These are phyloP conservation scores for Polyporus tsugae DNA, from an alignment of 1,284 basidiomycete genomes.

Conservation along the genomic window DNA sequence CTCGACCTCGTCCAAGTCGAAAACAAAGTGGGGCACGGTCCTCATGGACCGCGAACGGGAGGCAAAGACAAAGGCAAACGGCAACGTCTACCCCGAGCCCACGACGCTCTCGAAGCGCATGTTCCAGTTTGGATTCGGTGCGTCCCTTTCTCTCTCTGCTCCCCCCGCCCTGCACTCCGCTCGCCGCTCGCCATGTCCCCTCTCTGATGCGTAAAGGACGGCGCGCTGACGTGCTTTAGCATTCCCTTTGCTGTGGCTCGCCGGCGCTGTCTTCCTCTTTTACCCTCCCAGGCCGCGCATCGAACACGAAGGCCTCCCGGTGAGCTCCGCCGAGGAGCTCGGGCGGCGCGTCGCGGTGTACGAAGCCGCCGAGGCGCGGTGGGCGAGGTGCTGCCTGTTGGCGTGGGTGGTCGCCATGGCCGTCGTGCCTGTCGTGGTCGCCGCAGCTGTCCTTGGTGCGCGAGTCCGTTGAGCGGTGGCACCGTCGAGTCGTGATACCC, in stretches of 20 bases:
- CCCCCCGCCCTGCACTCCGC: too few species aligned
- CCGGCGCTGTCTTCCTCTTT: slow-evolving; percentile 20
- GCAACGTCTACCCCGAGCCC: slow-evolving; percentile 14
- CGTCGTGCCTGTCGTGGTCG: slow-evolving; percentile 12
- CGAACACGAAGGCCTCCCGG: slow-evolving; percentile 19
- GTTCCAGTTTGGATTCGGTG: slow-evolving; percentile 30
- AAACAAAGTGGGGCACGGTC: slow-evolving; percentile 17
- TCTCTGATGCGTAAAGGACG: neutral
- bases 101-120: slow-evolving; percentile 25
- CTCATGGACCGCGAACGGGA: slow-evolving; percentile 12
- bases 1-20: neutral
- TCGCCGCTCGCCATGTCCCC: neutral
- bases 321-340: slow-evolving; percentile 23
- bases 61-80: neutral
- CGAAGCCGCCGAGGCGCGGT: slow-evolving; percentile 23
- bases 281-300: slow-evolving; percentile 21
- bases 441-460: slow-evolving; percentile 4
- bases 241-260: slow-evolving; percentile 27
- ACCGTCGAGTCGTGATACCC: neutral
- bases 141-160: slow-evolving; percentile 18
- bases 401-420: slow-evolving; percentile 13
- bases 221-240: slow-evolving; percentile 15
- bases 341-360: slow-evolving; percentile 21
- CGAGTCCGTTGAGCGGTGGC: neutral
- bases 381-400: slow-evolving; percentile 26